Conservation (phyloP, 2,329 filamentous ascomycete species). For the Huntiella savannae region DNA sequence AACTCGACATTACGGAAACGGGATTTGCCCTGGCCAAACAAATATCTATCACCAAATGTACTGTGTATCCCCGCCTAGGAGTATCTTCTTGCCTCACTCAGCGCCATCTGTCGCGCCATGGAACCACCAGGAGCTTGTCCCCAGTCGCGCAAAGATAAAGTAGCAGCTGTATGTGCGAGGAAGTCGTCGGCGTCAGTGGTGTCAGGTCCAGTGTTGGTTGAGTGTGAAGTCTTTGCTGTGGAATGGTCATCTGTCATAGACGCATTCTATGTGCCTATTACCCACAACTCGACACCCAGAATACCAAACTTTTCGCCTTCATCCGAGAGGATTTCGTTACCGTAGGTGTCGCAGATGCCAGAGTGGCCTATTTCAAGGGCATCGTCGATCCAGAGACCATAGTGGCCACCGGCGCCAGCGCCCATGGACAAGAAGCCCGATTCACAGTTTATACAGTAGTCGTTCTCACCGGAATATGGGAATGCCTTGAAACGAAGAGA, state of each 20-base stretch:
- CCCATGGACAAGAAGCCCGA: constrained; percentile 68
- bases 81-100: no score
- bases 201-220: no score
- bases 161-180: no score
- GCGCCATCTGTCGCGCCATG: no score
- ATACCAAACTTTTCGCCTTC: constrained; percentile 85
- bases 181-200: no score
- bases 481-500: constrained; percentile 91
- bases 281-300: constrained; percentile 84
- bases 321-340: constrained; percentile 83
- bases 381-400: constrained; percentile 85
- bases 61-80: no score
- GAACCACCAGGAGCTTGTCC: no score
- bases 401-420: constrained; percentile 62
- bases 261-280: constrained; percentile 38
- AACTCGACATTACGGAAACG: no score
- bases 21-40: no score
- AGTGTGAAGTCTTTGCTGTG: no score
- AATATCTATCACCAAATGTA: no score
- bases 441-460: constrained; percentile 93
- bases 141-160: no score
- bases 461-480: constrained; percentile 86
- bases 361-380: constrained; percentile 70
- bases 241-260: not conserved
- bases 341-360: constrained; percentile 72